phyloP scores from a whole-genome alignment of 1,284 basidiomycete genomes.

The Ustilago crameri region DNA sequence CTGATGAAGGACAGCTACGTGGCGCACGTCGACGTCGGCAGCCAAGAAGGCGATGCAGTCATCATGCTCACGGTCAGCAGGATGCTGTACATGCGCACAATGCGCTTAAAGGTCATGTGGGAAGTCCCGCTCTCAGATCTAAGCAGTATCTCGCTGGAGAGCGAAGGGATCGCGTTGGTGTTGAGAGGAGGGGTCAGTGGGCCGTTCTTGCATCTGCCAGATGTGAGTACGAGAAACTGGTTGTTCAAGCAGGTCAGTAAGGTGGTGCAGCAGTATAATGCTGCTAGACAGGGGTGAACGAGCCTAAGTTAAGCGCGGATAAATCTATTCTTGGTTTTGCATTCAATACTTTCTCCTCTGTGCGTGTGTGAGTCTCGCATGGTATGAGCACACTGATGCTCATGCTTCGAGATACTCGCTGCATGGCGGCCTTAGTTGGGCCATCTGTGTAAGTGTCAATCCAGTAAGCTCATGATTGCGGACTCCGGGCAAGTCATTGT shows the following conservation, averaged over 20 bases:
- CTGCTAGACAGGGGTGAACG: conserved; percentile 24
- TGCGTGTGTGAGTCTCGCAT: no score
- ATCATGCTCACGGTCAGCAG: conserved; percentile 64
- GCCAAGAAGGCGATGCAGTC: conserved; percentile 64
- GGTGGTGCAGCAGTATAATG: conserved; percentile 54
- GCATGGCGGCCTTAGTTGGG: no score
- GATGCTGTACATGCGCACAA: conserved; percentile 82
- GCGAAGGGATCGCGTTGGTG: conserved; percentile 73
- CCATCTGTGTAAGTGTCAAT: no score
- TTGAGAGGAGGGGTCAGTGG: conserved; percentile 72
- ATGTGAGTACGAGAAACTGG: conserved; percentile 72
- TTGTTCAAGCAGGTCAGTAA: conserved; percentile 73
- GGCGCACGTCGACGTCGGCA: conserved; percentile 77
- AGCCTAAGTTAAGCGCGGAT: no score
- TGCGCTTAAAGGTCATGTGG: conserved; percentile 87
- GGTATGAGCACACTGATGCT: no score
- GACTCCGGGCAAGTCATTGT: no score
- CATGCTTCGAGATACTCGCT: no score
- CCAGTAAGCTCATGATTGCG: no score
- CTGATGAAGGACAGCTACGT: conserved; percentile 88
- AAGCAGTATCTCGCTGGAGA: conserved; percentile 77
- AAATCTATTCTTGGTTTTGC: no score
- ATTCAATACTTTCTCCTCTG: no score
- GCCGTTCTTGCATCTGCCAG: conserved; percentile 72
- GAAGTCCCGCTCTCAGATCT: conserved; percentile 88